Evolutionary conservation across 164 flowering plant species (phyloP).

Genomic region (Umbellularia californica): DNA sequence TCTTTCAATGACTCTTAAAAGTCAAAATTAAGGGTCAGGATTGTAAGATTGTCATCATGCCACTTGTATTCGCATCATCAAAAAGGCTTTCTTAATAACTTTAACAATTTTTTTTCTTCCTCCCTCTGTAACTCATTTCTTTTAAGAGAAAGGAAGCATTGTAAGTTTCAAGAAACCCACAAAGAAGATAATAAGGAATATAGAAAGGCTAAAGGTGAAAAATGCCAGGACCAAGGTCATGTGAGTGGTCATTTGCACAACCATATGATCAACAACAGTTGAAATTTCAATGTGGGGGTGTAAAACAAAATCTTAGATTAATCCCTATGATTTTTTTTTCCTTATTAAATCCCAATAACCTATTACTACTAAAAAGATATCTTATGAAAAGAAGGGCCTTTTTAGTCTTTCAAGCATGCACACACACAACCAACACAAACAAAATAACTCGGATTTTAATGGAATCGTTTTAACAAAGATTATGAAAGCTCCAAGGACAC

Average conservation of each 20-base stretch:
- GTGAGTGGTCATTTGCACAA: neutral
- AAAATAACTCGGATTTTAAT: constrained; percentile 7
- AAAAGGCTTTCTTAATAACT: neutral
- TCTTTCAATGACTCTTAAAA: no score
- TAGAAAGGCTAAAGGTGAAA: neutral
- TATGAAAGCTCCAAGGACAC: neutral
- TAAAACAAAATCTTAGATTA: neutral
- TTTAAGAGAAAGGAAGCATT: neutral
- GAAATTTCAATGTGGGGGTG: neutral
- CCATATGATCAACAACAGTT: neutral
- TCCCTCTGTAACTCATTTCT: neutral
- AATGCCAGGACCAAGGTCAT: neutral
- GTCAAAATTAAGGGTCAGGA: no score
- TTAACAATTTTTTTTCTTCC: neutral
- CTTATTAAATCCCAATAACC: neutral
- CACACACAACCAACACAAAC: neutral
- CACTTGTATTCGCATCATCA: neutral
- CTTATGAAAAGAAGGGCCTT: constrained; percentile 9
- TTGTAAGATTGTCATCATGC: neutral
- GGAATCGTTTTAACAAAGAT: constrained; percentile 3
- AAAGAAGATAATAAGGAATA: neutral
- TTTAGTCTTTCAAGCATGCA: neutral
- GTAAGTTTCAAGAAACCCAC: neutral
- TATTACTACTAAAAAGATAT: no score
- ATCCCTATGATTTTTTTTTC: neutral